Base-by-base conservation (phyloP, 345 rosid species). In the Gossypium rotundifolium region DNA sequence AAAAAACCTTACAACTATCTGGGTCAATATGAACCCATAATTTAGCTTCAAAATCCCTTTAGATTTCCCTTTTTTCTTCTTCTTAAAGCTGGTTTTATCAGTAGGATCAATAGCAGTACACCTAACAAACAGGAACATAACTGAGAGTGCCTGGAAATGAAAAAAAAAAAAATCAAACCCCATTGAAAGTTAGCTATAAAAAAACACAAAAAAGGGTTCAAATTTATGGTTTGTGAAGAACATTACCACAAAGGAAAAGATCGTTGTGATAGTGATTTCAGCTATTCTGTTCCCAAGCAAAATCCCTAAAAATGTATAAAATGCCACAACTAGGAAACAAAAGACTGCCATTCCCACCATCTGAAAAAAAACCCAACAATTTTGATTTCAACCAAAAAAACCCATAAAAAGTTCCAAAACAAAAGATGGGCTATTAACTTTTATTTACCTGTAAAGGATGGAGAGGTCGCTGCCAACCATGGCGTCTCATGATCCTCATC, bases 401-500 rank as follows among this genome's bases (percentile, higher is more conserved):
- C 10, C 20, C 25, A 20, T 20, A 2, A 55, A 33, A 52, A 53
- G 17, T 33, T 59, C 40, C 1, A 53, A 20, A 8, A 49, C 2
- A 3, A 18, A 65, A 45, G 59, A 22, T 7, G 20, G 55, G 38
- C 23, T 5, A 25, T 33, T 33, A 33, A 33, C 7, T 4, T 33
- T 33, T 33, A 5, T 33, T 46, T 61, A 88, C 99, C 98, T 95
- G 98, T 59, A 95, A 77, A 63, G 92, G 88, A 71, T 93, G 96
- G 70, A 95, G 78, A 46, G 99, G 99, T 49, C 88, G 85, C 84
- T 95, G 94, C 98, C 98, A 95, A 63, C 99, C 99, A 84, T 95
- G 97, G 88, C 91, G 93, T 77, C 97, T 84, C 82, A 71, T 79
- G 23, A 75, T 55, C 71, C 55, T 66, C 78, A 75, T 66, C 78